phyloP scores from a whole-genome alignment of 441 rosid genomes.

The Biscutella laevigata region DNA sequence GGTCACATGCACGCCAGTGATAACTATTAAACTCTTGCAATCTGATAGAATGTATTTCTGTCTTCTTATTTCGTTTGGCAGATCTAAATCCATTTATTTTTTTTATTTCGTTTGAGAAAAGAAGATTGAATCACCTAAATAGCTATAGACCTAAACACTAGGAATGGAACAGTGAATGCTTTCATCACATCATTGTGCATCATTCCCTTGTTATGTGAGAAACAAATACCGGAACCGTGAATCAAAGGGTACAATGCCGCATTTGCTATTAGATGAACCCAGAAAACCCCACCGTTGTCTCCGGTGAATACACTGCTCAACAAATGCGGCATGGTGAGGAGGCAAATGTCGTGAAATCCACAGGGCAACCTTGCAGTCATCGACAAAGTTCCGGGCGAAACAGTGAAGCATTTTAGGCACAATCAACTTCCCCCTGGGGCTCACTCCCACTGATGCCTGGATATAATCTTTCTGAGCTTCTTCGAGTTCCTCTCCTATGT shows the following conservation, averaged over 20 bases:
- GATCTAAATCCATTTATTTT: neutral
- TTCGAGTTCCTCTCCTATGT: conserved; percentile 61
- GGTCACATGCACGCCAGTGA: neutral
- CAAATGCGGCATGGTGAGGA: conserved; percentile 61
- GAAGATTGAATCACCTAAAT: no score
- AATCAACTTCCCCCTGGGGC: conserved; percentile 74
- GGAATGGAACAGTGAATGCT: no score
- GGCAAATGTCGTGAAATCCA: conserved; percentile 88
- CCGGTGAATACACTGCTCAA: conserved; percentile 65
- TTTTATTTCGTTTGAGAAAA: conserved; percentile 13
- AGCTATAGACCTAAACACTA: no score
- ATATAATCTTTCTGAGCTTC: conserved; percentile 78
- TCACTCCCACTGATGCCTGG: conserved; percentile 69
- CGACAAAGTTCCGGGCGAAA: conserved; percentile 57
- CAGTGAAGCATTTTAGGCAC: conserved; percentile 80
- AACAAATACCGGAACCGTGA: no score
- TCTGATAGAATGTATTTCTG: conserved; percentile 3
- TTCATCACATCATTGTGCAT: no score
- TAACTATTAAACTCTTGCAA: neutral
- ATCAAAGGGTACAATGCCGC: no score
- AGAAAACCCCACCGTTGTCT: conserved; percentile 64
- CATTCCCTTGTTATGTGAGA: no score
- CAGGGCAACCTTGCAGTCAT: conserved; percentile 57
- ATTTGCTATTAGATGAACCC: no score
- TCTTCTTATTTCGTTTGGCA: conserved; percentile 1